phyloP scores from a whole-genome alignment of 2,329 filamentous ascomycete genomes.

The Diaporthe helianthi region DNA sequence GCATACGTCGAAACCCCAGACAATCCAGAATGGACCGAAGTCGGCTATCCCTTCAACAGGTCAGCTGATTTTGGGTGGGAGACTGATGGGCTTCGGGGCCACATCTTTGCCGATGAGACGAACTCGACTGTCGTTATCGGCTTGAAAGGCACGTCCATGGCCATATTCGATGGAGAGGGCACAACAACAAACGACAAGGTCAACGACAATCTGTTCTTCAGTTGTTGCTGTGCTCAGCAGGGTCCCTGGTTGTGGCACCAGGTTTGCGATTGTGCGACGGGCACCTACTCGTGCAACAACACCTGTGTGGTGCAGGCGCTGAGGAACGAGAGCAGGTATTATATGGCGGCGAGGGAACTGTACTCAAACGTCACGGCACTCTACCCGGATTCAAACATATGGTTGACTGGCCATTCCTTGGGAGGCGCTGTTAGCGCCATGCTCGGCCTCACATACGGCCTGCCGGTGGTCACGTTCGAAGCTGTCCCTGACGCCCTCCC shows the following conservation, averaged over 20 bases:
- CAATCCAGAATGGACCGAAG: constrained; percentile 82
- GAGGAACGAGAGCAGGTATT: constrained; percentile 86
- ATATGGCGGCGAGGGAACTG: constrained; percentile 84
- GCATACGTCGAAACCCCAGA: constrained; percentile 81
- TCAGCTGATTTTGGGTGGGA: constrained; percentile 94
- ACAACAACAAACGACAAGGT: constrained; percentile 97
- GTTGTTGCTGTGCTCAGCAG: constrained; percentile 95
- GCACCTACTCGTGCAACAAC: constrained; percentile 88
- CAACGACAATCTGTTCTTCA: constrained; percentile 98
- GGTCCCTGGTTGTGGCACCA: constrained; percentile 89
- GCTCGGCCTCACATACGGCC: constrained; percentile 86
- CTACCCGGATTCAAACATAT: constrained; percentile 84
- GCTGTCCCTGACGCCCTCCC: constrained; percentile 91
- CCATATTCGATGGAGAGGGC: constrained; percentile 94
- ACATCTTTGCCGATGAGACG: constrained; percentile 86
- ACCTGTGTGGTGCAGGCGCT: constrained; percentile 83
- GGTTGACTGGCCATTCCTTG: constrained; percentile 91
- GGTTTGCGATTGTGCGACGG: constrained; percentile 90
- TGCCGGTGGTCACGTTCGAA: constrained; percentile 92
- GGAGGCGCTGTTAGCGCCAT: constrained; percentile 90
- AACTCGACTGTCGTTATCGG: constrained; percentile 92
- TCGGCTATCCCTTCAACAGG: constrained; percentile 81
- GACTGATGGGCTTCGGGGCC: constrained; percentile 84
- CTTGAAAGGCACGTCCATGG: constrained; percentile 87
- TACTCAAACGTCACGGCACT: constrained; percentile 91